phyloP scores from a whole-genome alignment of 2,329 filamentous ascomycete genomes.

The Fusarium longipes region DNA sequence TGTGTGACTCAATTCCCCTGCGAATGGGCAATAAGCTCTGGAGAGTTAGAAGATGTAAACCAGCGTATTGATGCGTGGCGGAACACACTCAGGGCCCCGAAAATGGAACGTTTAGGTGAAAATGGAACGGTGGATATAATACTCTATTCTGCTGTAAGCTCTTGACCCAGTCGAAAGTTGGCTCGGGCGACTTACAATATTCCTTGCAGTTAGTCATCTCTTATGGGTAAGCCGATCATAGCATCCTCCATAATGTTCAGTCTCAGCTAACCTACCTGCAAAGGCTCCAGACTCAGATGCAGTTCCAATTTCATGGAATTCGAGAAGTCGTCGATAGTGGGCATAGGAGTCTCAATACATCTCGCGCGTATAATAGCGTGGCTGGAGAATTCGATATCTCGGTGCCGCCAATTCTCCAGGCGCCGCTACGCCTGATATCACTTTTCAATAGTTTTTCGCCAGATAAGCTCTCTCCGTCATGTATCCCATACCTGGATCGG shows the following conservation, averaged over 20 bases:
- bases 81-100: constrained; percentile 24
- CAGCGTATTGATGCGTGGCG: constrained; percentile 35
- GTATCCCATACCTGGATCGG: constrained; percentile 32
- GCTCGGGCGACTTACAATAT: constrained; percentile 14
- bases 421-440: constrained; percentile 29
- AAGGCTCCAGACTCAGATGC: constrained; percentile 42
- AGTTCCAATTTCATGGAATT: constrained; percentile 17
- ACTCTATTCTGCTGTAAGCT: constrained; percentile 42
- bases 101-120: constrained; percentile 26
- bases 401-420: constrained; percentile 26
- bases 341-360: constrained; percentile 6
- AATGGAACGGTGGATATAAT: constrained; percentile 39
- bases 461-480: constrained; percentile 41
- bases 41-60: constrained; percentile 30
- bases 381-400: background rate
- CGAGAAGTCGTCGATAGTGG: background rate
- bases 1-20: constrained; percentile 31
- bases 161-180: background rate
- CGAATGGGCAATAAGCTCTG: background rate
- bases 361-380: background rate
- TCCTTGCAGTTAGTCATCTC: constrained; percentile 35
- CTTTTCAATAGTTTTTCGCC: constrained; percentile 34
- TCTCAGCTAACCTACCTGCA: background rate
- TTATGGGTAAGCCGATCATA: constrained; percentile 32
- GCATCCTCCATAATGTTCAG: too few relatives aligned